These are phyloP conservation scores for Oryza officinalis DNA, from an alignment of 176 grass and related monocot genomes.

Conservation along the genomic window DNA sequence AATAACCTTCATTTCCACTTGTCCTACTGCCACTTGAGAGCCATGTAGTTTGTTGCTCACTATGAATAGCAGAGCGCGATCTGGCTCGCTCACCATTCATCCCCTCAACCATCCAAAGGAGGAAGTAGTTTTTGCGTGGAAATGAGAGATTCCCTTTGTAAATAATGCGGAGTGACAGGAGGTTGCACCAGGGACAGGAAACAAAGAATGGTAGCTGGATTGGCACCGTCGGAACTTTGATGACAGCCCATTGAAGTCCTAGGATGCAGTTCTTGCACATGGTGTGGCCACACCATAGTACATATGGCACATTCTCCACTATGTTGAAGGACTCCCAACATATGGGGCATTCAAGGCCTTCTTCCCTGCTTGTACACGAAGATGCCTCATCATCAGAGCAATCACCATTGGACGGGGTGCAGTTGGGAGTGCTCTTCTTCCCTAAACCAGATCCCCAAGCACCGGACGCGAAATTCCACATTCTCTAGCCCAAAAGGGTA, in stretches of 20 bases:
- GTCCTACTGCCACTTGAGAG: slow-evolving; percentile 31
- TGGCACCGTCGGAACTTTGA: slow-evolving; percentile 64
- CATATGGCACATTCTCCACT: slow-evolving; percentile 82
- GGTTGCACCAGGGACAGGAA: slow-evolving; percentile 79
- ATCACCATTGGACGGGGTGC: slow-evolving; percentile 37
- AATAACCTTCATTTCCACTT: slow-evolving; percentile 34
- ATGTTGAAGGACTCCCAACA: slow-evolving; percentile 94
- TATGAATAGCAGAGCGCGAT: slow-evolving; percentile 29
- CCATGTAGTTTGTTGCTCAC: slow-evolving; percentile 33
- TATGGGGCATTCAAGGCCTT: slow-evolving; percentile 86
- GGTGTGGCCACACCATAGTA: slow-evolving; percentile 84
- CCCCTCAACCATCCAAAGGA: slow-evolving; percentile 90
- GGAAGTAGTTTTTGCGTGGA: slow-evolving; percentile 84
- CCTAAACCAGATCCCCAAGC: slow-evolving; percentile 37
- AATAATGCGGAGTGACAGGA: slow-evolving; percentile 60
- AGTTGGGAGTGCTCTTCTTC: slow-evolving; percentile 45
- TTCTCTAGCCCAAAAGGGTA: slow-evolving; percentile 22
- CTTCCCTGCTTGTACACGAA: slow-evolving; percentile 68
- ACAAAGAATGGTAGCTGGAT: slow-evolving; percentile 77
- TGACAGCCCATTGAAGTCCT: slow-evolving; percentile 71
- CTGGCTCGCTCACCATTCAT: slow-evolving; percentile 65
- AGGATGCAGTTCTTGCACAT: slow-evolving; percentile 92
- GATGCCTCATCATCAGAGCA: slow-evolving; percentile 73
- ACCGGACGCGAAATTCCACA: slow-evolving; percentile 56
- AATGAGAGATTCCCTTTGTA: slow-evolving; percentile 79